A percentile compares a stretch with the other conserved stretches of the same genome.
Conservation (phyloP, 257 asterid species). For the Solanum rostratum region DNA sequence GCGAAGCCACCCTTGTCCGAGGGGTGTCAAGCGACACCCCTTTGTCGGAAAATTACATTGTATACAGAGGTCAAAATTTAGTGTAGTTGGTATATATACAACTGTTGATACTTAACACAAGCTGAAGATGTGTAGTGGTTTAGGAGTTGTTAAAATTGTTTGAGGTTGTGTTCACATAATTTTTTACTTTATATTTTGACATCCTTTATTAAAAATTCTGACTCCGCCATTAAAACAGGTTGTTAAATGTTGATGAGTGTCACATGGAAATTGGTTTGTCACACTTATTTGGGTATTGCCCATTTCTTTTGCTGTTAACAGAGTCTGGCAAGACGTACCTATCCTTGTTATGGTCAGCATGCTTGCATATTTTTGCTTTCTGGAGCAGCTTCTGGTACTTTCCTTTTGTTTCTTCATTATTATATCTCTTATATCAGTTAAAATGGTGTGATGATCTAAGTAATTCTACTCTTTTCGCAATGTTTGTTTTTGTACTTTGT, state of each 20-base stretch:
- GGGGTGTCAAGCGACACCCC: too few species aligned
- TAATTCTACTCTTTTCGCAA: neutral
- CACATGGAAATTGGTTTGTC: neutral
- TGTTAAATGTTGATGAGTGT: neutral
- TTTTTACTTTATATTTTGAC: too few species aligned
- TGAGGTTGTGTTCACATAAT: too few species aligned
- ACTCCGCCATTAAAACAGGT: too few species aligned
- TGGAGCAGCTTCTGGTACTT: slow-evolving; percentile 95
- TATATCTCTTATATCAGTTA: neutral
- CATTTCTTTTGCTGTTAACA: slow-evolving; percentile 13
- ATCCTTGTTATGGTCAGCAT: slow-evolving; percentile 96
- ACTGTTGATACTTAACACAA: too few species aligned
- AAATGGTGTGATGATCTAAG: neutral
- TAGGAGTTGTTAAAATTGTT: too few species aligned
- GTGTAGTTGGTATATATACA: too few species aligned
- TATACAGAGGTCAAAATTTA: too few species aligned
- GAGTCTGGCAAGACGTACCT: slow-evolving; percentile 96
- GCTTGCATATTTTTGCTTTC: slow-evolving; percentile 94
- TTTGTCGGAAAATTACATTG: too few species aligned
- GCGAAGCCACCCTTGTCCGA: too few species aligned
- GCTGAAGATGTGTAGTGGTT: too few species aligned
- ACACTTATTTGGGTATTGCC: neutral
- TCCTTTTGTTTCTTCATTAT: slow-evolving; percentile 3
- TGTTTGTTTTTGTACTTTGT: neutral
- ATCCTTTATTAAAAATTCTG: too few species aligned